These are phyloP conservation scores for Strobilomyces dryophilus DNA, from an alignment of 768 basidiomycete genomes.

Conservation along the genomic window DNA sequence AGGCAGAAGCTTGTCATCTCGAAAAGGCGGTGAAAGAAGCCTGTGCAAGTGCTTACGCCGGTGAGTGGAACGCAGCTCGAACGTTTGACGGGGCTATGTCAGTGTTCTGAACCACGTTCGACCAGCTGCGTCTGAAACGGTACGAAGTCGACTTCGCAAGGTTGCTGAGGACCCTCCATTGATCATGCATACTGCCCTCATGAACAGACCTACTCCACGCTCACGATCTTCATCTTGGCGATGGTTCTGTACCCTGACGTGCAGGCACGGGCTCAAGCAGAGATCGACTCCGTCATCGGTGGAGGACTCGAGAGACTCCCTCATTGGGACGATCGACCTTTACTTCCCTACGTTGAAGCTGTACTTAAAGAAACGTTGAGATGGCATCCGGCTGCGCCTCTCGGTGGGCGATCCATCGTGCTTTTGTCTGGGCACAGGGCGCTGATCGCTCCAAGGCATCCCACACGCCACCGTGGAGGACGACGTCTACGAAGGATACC, in stretches of 20 bases:
- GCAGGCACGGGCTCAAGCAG: conserved; percentile 16
- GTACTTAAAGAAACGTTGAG: conserved; percentile 23
- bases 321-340: conserved; percentile 15
- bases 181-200: conserved; percentile 1
- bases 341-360: conserved; percentile 21
- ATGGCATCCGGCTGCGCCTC: conserved; percentile 18
- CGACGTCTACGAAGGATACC: conserved; percentile 40
- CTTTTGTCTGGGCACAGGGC: neutral
- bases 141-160: conserved; percentile 7
- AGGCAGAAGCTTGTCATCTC: conserved; percentile 9
- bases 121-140: conserved; percentile 22
- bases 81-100: conserved; percentile 5
- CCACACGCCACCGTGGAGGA: conserved; percentile 34
- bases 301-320: conserved; percentile 18
- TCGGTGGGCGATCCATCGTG: conserved; percentile 2
- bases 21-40: conserved; percentile 23
- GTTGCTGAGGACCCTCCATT: neutral
- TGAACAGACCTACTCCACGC: conserved; percentile 17
- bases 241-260: conserved; percentile 26
- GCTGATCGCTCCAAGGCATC: conserved; percentile 16
- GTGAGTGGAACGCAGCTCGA: conserved; percentile 3
- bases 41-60: conserved; percentile 17
- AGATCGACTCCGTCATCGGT: conserved; percentile 19
- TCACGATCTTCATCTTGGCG: conserved; percentile 20
- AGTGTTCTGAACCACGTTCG: neutral